These are phyloP conservation scores for Fallopia convolvulus DNA, from an alignment of 148 eudicot genomes.

Conservation along the genomic window DNA sequence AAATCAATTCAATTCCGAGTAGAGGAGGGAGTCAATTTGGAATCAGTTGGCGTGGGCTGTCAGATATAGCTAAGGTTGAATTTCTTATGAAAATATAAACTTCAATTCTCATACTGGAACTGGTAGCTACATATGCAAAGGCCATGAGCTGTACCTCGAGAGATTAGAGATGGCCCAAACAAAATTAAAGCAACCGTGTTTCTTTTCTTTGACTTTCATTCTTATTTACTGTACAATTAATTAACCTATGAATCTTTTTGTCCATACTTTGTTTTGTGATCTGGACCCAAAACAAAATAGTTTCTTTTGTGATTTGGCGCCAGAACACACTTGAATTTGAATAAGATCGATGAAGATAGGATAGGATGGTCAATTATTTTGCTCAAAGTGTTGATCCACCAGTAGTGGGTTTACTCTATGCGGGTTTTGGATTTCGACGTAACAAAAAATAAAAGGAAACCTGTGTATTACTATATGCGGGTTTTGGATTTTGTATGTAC, in stretches of 20 bases:
- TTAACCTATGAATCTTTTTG: not conserved
- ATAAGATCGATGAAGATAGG: too few species aligned
- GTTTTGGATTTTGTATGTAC: too few species aligned
- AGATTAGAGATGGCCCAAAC: not conserved
- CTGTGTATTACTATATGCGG: too few species aligned
- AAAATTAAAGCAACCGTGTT: not conserved
- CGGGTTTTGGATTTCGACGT: too few species aligned
- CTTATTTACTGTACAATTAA: not conserved
- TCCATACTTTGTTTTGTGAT: not conserved
- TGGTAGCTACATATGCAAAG: not conserved
- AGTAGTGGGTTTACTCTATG: too few species aligned
- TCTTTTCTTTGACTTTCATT: slow-evolving; percentile 3
- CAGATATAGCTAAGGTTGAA: too few species aligned
- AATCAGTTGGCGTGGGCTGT: not conserved
- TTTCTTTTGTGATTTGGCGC: not conserved
- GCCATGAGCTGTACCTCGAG: not conserved
- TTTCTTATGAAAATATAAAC: too few species aligned
- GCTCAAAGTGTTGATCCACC: too few species aligned
- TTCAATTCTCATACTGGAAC: too few species aligned
- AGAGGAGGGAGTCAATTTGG: not conserved
- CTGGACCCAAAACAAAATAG: too few species aligned
- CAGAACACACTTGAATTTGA: not conserved
- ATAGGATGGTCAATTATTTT: too few species aligned
- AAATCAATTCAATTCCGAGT: not conserved
- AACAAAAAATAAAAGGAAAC: too few species aligned